Conservation (phyloP, 2,329 filamentous ascomycete species). For the Hirsutella rhossiliensis region DNA sequence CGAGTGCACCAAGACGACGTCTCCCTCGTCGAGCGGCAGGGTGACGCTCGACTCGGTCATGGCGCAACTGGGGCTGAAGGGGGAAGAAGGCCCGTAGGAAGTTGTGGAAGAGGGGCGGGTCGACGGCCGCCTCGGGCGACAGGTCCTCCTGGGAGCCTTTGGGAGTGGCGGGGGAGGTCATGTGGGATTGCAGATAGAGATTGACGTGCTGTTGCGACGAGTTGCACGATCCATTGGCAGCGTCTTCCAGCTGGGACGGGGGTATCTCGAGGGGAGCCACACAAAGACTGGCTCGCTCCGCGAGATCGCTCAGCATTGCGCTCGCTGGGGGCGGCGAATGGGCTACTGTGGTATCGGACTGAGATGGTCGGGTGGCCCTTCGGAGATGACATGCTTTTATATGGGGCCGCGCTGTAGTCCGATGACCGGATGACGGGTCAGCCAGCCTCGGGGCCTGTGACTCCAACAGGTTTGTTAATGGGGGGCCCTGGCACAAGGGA, state of each 20-base stretch:
- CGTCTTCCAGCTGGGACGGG: constrained; percentile 22
- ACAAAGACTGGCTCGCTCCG: constrained; percentile 44
- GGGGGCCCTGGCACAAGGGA: too few relatives aligned
- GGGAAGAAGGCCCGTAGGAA: constrained; percentile 90
- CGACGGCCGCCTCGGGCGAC: constrained; percentile 21
- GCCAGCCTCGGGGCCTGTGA: too few relatives aligned
- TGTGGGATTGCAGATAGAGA: constrained; percentile 42
- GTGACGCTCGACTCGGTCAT: constrained; percentile 80
- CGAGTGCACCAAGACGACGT: constrained; percentile 88
- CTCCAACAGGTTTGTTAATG: too few relatives aligned
- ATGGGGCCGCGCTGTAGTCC: too few relatives aligned
- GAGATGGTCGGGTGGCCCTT: constrained; percentile 1
- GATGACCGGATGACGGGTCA: too few relatives aligned
- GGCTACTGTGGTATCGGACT: constrained; percentile 17
- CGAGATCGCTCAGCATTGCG: constrained; percentile 28
- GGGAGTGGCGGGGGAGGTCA: constrained; percentile 69
- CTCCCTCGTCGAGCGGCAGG: constrained; percentile 76
- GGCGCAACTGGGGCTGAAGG: constrained; percentile 70
- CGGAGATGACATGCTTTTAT: too few relatives aligned
- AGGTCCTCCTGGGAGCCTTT: constrained; percentile 53
- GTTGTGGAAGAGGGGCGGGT: constrained; percentile 69
- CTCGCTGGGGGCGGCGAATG: constrained; percentile 13
- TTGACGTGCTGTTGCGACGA: constrained; percentile 21
- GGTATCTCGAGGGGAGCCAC: constrained; percentile 47
- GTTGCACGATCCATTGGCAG: constrained; percentile 17